These are phyloP conservation scores for Thozetella sp. DNA, from an alignment of 495 filamentous ascomycete genomes.

Conservation along the genomic window DNA sequence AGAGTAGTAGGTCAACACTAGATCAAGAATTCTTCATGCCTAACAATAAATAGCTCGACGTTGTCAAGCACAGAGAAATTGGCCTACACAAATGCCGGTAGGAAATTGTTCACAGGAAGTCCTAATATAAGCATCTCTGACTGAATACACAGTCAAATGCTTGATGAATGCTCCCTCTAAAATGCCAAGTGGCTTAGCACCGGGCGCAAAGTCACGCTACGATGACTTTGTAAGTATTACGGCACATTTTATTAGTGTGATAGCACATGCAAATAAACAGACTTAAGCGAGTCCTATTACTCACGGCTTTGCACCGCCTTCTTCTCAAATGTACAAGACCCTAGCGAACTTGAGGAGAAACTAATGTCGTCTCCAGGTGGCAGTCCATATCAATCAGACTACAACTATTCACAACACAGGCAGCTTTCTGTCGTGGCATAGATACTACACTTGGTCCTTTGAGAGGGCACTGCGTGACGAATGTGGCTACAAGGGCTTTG, in stretches of 20 bases:
- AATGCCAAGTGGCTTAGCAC: constrained; percentile 1
- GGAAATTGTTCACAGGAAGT: neutral
- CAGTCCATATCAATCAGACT: constrained; percentile 6
- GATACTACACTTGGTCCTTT: constrained; percentile 7
- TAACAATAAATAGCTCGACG: neutral
- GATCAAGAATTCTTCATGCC: no score
- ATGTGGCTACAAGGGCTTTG: constrained; percentile 5
- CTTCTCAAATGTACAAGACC: no score
- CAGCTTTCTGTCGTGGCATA: constrained; percentile 4
- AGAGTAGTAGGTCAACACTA: constrained; percentile 3
- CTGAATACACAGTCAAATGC: neutral
- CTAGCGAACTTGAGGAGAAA: no score
- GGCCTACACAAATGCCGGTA: constrained; percentile 10
- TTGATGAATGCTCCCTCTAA: constrained; percentile 1
- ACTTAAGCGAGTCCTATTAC: no score
- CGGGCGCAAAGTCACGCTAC: constrained; percentile 5
- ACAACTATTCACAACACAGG: neutral
- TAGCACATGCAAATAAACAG: neutral
- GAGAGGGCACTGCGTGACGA: constrained; percentile 7
- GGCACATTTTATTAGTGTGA: neutral
- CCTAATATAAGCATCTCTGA: neutral
- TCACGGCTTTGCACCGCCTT: no score
- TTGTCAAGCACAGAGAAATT: constrained; percentile 7
- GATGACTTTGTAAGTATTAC: constrained; percentile 5
- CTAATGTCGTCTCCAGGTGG: neutral